A percentile compares a stretch with the other conserved stretches of the same genome.
phyloP scores from a whole-genome alignment of 257 asterid species.

The Solanum chiquidenum region DNA sequence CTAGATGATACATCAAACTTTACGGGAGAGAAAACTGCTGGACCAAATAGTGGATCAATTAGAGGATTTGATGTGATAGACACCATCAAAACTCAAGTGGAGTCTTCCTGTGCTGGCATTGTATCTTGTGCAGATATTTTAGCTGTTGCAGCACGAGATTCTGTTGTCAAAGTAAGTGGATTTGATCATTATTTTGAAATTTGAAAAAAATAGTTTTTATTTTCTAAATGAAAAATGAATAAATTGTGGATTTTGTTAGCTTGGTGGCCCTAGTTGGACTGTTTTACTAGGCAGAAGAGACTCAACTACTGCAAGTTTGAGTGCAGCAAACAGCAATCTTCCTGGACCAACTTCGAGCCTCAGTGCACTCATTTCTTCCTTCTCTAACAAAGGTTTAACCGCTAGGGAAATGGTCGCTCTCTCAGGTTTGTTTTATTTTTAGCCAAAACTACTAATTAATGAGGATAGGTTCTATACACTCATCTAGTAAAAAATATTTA shows the following conservation, averaged over 20 bases:
- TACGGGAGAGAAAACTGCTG: conserved; percentile 72
- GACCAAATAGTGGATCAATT: conserved; percentile 55
- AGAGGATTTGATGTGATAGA: conserved; percentile 87
- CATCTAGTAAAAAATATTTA: not conserved
- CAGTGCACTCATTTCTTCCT: not conserved
- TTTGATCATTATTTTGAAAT: not conserved
- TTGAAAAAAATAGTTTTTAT: no score
- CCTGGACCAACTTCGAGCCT: conserved; percentile 40
- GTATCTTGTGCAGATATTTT: conserved; percentile 93
- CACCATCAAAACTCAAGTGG: conserved; percentile 64
- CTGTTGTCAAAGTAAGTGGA: conserved; percentile 30
- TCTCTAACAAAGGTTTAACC: not conserved
- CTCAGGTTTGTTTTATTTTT: not conserved
- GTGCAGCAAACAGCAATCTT: conserved; percentile 55
- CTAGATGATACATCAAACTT: conserved; percentile 47
- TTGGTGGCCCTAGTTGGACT: not conserved
- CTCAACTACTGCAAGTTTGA: conserved; percentile 33
- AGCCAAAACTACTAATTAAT: not conserved
- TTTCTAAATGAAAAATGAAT: not conserved
- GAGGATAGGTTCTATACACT: not conserved
- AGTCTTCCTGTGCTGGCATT: conserved; percentile 45
- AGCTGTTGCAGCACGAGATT: conserved; percentile 71
- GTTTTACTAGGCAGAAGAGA: conserved; percentile 54
- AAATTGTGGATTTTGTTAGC: not conserved
- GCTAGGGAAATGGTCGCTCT: not conserved